phyloP scores from a whole-genome alignment of 768 basidiomycete genomes.

The Asterophora parasitica region DNA sequence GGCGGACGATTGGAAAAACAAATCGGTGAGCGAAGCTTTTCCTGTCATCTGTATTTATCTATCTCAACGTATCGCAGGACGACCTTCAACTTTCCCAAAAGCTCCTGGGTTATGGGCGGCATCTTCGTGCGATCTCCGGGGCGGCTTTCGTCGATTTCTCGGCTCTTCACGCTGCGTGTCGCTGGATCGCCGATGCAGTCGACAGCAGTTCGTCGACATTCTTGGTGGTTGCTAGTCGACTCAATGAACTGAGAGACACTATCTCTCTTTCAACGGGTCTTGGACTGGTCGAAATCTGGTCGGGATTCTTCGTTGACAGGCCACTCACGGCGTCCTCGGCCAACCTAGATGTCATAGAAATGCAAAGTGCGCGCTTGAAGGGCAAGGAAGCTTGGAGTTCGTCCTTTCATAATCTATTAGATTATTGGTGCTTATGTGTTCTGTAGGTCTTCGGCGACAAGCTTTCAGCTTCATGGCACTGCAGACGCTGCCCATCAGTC shows the following conservation, averaged over 20 bases:
- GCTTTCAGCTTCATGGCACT: slow-evolving; percentile 37
- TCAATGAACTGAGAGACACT: slow-evolving; percentile 37
- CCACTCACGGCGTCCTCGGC: slow-evolving; percentile 9
- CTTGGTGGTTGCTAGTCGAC: slow-evolving; percentile 24
- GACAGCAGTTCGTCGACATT: slow-evolving; percentile 30
- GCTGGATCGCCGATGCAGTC: slow-evolving; percentile 45
- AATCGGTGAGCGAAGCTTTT: slow-evolving; percentile 20
- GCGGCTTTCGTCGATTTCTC: slow-evolving; percentile 58
- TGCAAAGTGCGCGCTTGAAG: slow-evolving; percentile 17
- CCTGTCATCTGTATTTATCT: not conserved
- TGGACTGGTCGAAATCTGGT: slow-evolving; percentile 73
- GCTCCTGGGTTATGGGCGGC: slow-evolving; percentile 34
- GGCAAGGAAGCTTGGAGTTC: slow-evolving; percentile 16
- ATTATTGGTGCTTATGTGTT: not conserved
- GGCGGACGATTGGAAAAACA: slow-evolving; percentile 2
- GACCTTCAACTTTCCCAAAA: slow-evolving; percentile 28
- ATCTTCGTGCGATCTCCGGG: slow-evolving; percentile 39
- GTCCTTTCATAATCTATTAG: not conserved
- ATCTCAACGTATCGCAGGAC: slow-evolving; percentile 17
- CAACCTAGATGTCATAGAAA: slow-evolving; percentile 19
- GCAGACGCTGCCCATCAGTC: slow-evolving; percentile 23
- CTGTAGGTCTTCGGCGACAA: slow-evolving; percentile 35
- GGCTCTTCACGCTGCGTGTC: slow-evolving; percentile 51
- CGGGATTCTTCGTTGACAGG: slow-evolving; percentile 32
- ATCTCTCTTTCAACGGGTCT: slow-evolving; percentile 66